Percentiles rank a stretch among this genome's conserved stretches.
phyloP scores from a whole-genome alignment of 2,329 filamentous ascomycete species.

The Aureobasidium sp. region DNA sequence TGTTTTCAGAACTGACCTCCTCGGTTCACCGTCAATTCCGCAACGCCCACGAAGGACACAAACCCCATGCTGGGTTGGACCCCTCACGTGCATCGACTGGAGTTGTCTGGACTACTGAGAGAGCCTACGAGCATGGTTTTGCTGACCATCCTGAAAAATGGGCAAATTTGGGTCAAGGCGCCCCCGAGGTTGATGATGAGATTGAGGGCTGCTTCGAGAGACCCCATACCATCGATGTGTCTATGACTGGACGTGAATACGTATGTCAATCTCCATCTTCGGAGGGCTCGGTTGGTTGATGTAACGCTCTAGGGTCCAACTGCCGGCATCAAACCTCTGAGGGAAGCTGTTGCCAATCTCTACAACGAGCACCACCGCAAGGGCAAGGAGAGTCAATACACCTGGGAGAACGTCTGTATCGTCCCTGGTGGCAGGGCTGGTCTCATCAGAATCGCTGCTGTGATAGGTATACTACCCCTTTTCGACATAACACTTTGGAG shows the following conservation, averaged over 20 bases:
- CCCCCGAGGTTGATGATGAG: constrained; percentile 79
- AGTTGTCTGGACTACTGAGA: constrained; percentile 88
- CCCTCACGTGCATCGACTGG: constrained; percentile 82
- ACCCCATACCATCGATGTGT: constrained; percentile 70
- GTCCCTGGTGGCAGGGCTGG: constrained; percentile 90
- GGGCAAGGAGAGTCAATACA: constrained; percentile 83
- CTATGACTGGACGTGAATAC: constrained; percentile 76
- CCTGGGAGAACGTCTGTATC: constrained; percentile 96
- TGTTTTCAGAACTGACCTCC: constrained; percentile 62
- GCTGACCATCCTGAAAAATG: constrained; percentile 70
- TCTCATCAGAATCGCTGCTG: constrained; percentile 88
- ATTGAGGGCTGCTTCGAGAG: constrained; percentile 84
- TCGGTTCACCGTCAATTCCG: constrained; percentile 86
- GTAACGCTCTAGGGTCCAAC: constrained; percentile 54
- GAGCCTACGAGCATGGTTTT: constrained; percentile 83
- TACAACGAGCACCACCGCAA: constrained; percentile 91
- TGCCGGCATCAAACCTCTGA: constrained; percentile 83
- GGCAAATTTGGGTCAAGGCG: constrained; percentile 92
- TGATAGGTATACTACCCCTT: constrained; percentile 45
- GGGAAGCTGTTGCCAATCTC: constrained; percentile 80
- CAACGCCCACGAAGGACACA: constrained; percentile 80
- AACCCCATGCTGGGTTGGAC: constrained; percentile 84
- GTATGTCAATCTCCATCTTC: constrained; percentile 18
- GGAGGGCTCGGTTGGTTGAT: background rate
- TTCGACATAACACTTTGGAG: background rate